phyloP scores from a whole-genome alignment of 768 basidiomycete genomes.

The Amanita molliuscula region DNA sequence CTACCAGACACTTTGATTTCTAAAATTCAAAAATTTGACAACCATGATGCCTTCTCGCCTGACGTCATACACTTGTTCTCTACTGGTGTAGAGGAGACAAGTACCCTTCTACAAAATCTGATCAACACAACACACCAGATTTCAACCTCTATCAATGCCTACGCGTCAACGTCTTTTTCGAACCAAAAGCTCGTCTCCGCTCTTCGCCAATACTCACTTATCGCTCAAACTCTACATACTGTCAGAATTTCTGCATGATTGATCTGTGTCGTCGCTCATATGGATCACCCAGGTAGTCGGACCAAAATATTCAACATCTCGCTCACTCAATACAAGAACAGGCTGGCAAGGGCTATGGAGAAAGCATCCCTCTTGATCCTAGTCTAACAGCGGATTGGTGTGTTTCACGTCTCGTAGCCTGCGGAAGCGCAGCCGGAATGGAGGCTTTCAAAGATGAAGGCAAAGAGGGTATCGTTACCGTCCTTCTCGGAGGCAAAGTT shows the following conservation, averaged over 20 bases:
- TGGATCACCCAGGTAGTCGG: conserved; percentile 30
- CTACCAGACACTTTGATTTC: conserved; percentile 29
- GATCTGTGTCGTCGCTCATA: conserved; percentile 8
- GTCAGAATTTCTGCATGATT: conserved; percentile 25
- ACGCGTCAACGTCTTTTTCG: conserved; percentile 37
- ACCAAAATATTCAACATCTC: conserved; percentile 41
- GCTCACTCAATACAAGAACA: conserved; percentile 36
- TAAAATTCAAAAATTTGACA: conserved; percentile 29
- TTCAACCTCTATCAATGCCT: conserved; percentile 41
- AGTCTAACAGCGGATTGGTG: conserved; percentile 43
- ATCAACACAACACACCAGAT: conserved; percentile 42
- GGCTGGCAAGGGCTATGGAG: conserved; percentile 42
- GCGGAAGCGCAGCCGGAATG: conserved; percentile 60
- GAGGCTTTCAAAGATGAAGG: conserved; percentile 61
- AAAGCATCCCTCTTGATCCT: conserved; percentile 49
- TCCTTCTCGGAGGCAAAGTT: conserved; percentile 71
- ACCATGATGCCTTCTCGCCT: conserved; percentile 23
- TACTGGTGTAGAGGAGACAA: conserved; percentile 28
- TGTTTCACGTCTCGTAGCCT: conserved; percentile 44
- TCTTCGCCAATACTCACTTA: conserved; percentile 50
- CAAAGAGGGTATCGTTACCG: conserved; percentile 37
- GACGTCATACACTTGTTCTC: conserved; percentile 36
- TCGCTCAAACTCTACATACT: conserved; percentile 39
- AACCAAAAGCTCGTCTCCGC: conserved; percentile 62
- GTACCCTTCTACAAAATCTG: conserved; percentile 36